These are phyloP conservation scores for Noccaea bulbosa DNA, from an alignment of 345 rosid genomes.

Conservation along the genomic window DNA sequence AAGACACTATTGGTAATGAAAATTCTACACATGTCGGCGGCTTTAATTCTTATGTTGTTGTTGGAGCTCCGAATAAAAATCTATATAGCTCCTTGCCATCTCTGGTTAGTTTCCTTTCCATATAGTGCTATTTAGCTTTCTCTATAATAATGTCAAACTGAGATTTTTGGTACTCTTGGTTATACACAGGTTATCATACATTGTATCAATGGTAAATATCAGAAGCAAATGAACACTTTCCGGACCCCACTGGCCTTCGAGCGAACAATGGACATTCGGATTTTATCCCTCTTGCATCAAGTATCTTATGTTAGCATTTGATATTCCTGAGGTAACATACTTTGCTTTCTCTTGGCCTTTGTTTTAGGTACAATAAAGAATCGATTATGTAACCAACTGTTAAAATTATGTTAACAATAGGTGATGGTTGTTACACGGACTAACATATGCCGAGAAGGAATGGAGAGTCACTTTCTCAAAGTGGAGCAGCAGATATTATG, in stretches of 20 bases:
- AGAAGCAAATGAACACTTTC: conserved; percentile 86
- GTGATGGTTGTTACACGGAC: conserved; percentile 93
- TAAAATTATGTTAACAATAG: conserved; percentile 38
- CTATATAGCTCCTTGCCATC: conserved; percentile 81
- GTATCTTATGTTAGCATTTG: conserved; percentile 95
- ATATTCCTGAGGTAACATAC: conserved; percentile 67
- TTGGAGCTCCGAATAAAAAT: conserved; percentile 84
- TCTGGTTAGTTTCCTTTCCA: conserved; percentile 55
- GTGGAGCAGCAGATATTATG: conserved; percentile 81
- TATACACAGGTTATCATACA: conserved; percentile 74
- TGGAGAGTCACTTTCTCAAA: conserved; percentile 71
- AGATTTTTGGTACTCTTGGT: not conserved
- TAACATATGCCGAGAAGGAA: conserved; percentile 75
- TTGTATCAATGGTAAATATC: conserved; percentile 88
- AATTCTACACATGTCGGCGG: conserved; percentile 76
- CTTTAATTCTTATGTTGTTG: conserved; percentile 83
- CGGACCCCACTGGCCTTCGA: conserved; percentile 95
- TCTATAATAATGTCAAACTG: not conserved
- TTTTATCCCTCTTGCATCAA: conserved; percentile 95
- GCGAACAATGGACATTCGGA: conserved; percentile 92
- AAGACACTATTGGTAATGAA: conserved; percentile 70
- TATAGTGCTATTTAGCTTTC: not conserved
- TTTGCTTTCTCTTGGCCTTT: not conserved
- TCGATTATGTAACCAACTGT: not conserved
- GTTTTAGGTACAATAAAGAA: too few relatives aligned